A percentile compares a stretch with the other conserved stretches of the same genome.
Evolutionary conservation across 768 basidiomycete genomes (phyloP).

Genomic region (Psilocybe subaeruginosa): DNA sequence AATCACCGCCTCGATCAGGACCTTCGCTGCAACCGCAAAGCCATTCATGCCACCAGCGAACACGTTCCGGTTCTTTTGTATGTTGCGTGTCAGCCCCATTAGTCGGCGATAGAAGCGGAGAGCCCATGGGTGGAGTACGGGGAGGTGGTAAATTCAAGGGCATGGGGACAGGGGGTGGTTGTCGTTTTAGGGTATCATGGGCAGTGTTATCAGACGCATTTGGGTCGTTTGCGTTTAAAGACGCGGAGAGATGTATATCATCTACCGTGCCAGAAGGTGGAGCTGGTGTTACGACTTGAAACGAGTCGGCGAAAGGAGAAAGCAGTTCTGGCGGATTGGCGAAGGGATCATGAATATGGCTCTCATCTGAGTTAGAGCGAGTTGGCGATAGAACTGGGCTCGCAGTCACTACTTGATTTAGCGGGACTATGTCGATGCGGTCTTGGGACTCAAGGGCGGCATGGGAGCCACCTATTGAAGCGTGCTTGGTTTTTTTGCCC

Average conservation of each 20-base stretch:
- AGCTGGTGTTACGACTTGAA: constrained; percentile 11
- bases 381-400: constrained; percentile 43
- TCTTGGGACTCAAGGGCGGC: constrained; percentile 54
- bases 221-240: constrained; percentile 8
- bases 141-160: constrained; percentile 68
- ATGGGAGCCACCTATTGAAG: constrained; percentile 38
- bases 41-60: constrained; percentile 87
- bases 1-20: constrained; percentile 70
- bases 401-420: constrained; percentile 50
- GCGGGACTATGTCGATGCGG: constrained; percentile 54
- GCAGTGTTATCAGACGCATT: not conserved
- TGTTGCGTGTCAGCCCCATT: constrained; percentile 26
- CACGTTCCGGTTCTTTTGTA: constrained; percentile 19
- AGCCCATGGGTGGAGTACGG: constrained; percentile 47
- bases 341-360: constrained; percentile 45
- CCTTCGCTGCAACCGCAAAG: constrained; percentile 80
- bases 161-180: constrained; percentile 46
- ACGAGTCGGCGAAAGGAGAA: constrained; percentile 54
- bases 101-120: constrained; percentile 35
- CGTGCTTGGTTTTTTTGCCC: constrained; percentile 36
- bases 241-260: not conserved
- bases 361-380: constrained; percentile 26
- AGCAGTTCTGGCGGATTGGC: constrained; percentile 45
- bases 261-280: not conserved
- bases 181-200: constrained; percentile 15